Base-by-base conservation (phyloP, 2,329 filamentous ascomycete genomes). In the Cladosporium cucumerinum region DNA sequence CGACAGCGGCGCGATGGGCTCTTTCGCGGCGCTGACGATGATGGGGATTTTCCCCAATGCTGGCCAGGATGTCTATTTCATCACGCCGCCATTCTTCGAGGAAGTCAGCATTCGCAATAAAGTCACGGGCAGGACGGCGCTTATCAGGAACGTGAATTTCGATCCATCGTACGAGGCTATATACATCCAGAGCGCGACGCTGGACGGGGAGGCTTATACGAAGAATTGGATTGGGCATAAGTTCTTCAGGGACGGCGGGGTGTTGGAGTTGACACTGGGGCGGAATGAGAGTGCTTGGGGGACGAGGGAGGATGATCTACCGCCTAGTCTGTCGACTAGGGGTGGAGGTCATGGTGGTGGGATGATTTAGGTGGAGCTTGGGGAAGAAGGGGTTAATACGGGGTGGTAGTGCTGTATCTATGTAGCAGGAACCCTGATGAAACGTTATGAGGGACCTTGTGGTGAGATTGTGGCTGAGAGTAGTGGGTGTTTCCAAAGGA, bases 31-130 rank as follows among this genome's bases (percentile, higher is more conserved):
- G 5, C 75, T 82, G 65, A 73, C 75, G 11, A 81, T 80, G 75
- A 74, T 81, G 49, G 80, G 80, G 0, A 69, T 80, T 2, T 82
- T 82, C 57, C 81, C 80, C 0, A 81, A 80, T 54, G 78, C 81
- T 1, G 81, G 81, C 0, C 80, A 82, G 60, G 77, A 82, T 65
- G 78, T 82, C 16, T 82, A 82, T 61, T 75, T 82, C 59, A 81
- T 82, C 65, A 80, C 75, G 8, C 78, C 81, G 11, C 80, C 80
- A 0, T 82, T 81, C 70, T 82, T 82, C 68, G 73, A 78, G 48
- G 71, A 74, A 7, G 73, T 81, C 39, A 76, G 72, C 51, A 71
- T 81, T 23, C 77, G 71, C 1, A 78, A 77, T 49, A 73, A 76
- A n/a, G 61, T 75, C 5, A 81, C 78, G 0, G 78, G 78, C 6